A percentile compares a stretch with the other conserved stretches of the same genome.
Evolutionary conservation across 2,329 filamentous ascomycete genomes (phyloP).

Genomic region (Alternaria rosae): DNA sequence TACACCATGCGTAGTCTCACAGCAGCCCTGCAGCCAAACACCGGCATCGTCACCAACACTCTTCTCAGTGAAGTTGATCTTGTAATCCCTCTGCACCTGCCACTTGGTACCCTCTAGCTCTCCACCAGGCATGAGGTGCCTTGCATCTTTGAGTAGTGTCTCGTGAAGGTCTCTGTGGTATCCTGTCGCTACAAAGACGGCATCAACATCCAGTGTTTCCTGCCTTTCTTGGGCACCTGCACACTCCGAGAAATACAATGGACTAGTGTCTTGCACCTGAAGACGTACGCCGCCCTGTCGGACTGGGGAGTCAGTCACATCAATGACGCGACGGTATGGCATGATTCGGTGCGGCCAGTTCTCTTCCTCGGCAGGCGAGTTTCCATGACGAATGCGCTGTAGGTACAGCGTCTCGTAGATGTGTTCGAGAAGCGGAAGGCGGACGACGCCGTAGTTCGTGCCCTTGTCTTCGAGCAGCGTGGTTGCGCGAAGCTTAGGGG

Average conservation of each 20-base stretch:
- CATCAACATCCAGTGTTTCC: conserved; percentile 76
- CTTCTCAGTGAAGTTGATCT: conserved; percentile 72
- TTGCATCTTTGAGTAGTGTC: conserved; percentile 72
- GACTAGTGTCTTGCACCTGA: conserved; percentile 62
- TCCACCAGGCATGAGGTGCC: conserved; percentile 68
- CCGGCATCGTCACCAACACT: conserved; percentile 76
- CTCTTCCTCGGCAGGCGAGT: conserved; percentile 65
- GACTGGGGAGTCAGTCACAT: conserved; percentile 61
- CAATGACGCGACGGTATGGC: conserved; percentile 70
- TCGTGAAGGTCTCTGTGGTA: conserved; percentile 83
- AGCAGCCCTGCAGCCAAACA: conserved; percentile 93
- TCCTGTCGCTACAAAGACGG: conserved; percentile 86
- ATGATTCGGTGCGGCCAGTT: conserved; percentile 86
- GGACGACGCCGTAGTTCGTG: conserved; percentile 95
- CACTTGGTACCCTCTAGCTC: conserved; percentile 60
- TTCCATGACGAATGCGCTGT: conserved; percentile 73
- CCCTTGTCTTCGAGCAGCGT: conserved; percentile 74
- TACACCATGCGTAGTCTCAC: conserved; percentile 90
- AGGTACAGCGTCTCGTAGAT: conserved; percentile 89
- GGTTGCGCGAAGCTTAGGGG: conserved; percentile 67
- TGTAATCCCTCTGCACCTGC: conserved; percentile 79
- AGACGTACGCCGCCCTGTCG: conserved; percentile 42
- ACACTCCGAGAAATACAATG: conserved; percentile 40
- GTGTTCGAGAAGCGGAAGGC: conserved; percentile 86
- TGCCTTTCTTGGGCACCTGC: conserved; percentile 52